Percentiles rank a stretch among this genome's conserved stretches.
phyloP scores from a whole-genome alignment of 177 flowering plant species.

The Tripterygium wilfordii region DNA sequence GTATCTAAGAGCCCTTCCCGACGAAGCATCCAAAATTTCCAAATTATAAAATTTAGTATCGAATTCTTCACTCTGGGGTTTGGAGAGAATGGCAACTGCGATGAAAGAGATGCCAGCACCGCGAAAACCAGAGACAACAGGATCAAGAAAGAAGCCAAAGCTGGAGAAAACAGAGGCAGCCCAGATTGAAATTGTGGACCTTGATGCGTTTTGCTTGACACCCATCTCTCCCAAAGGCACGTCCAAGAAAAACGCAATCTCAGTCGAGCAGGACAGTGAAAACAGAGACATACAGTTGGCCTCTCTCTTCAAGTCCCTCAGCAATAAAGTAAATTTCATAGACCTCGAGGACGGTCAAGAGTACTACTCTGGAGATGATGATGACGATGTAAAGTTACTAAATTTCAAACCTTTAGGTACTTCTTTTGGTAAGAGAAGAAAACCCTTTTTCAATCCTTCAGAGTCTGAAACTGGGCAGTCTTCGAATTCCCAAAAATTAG shows the following conservation, averaged over 20 bases:
- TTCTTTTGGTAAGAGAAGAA: not conserved
- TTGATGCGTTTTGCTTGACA: not conserved
- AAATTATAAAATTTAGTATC: too few species aligned
- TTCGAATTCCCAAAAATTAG: not conserved
- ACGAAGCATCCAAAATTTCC: too few species aligned
- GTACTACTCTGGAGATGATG: not conserved
- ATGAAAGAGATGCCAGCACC: too few species aligned
- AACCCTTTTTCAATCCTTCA: not conserved
- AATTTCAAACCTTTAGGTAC: not conserved
- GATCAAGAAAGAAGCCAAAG: not conserved
- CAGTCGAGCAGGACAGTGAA: conserved; percentile 2
- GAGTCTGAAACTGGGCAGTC: not conserved
- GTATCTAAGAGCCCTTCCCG: too few species aligned
- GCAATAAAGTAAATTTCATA: not conserved
- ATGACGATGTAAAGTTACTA: not conserved
- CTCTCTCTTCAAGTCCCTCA: not conserved
- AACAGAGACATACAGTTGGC: not conserved
- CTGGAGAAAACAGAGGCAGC: not conserved
- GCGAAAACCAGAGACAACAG: too few species aligned
- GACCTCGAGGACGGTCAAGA: not conserved
- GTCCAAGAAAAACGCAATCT: not conserved
- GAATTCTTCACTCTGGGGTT: too few species aligned
- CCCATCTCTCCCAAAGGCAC: not conserved
- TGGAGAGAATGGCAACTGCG: too few species aligned
- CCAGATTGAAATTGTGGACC: not conserved